phyloP scores from a whole-genome alignment of 2,329 filamentous ascomycete genomes.

The Fusarium pininemorale region DNA sequence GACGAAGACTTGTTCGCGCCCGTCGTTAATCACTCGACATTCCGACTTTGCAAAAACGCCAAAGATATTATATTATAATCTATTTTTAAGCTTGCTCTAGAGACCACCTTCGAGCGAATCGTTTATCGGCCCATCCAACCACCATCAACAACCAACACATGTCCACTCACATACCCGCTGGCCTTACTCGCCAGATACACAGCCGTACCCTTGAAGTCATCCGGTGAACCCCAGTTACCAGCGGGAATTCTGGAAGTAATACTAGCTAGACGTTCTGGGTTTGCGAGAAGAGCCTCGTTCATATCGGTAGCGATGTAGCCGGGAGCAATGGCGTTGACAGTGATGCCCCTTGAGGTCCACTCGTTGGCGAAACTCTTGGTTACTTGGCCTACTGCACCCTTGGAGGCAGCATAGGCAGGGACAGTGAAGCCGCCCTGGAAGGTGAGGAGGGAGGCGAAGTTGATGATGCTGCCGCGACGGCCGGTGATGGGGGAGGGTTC shows the following conservation, averaged over 20 bases:
- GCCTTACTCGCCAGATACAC: slow-evolving; percentile 81
- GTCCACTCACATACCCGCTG: slow-evolving; percentile 84
- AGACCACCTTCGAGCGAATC: background rate
- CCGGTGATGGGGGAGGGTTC: slow-evolving; percentile 57
- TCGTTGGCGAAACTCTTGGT: slow-evolving; percentile 89
- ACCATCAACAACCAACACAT: slow-evolving; percentile 85
- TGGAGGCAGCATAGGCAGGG: slow-evolving; percentile 85
- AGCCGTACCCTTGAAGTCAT: slow-evolving; percentile 86
- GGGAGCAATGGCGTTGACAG: slow-evolving; percentile 88
- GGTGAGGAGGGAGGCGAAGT: slow-evolving; percentile 81
- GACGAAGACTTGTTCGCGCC: slow-evolving; percentile 37
- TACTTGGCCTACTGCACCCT: slow-evolving; percentile 85
- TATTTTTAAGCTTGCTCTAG: background rate
- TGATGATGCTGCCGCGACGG: slow-evolving; percentile 79
- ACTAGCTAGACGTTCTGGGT: slow-evolving; percentile 73
- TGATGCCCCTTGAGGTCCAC: slow-evolving; percentile 82
- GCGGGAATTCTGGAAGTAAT: slow-evolving; percentile 86
- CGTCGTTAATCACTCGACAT: slow-evolving; percentile 13
- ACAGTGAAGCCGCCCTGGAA: slow-evolving; percentile 91
- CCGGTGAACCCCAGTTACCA: slow-evolving; percentile 81
- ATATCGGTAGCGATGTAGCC: slow-evolving; percentile 95
- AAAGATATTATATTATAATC: slow-evolving; percentile 3
- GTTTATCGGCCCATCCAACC: slow-evolving; percentile 87
- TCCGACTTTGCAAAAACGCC: background rate
- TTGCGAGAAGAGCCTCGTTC: slow-evolving; percentile 83